Conservation (phyloP, 2,329 filamentous ascomycete species). For the Ascochyta clinopodiicola region DNA sequence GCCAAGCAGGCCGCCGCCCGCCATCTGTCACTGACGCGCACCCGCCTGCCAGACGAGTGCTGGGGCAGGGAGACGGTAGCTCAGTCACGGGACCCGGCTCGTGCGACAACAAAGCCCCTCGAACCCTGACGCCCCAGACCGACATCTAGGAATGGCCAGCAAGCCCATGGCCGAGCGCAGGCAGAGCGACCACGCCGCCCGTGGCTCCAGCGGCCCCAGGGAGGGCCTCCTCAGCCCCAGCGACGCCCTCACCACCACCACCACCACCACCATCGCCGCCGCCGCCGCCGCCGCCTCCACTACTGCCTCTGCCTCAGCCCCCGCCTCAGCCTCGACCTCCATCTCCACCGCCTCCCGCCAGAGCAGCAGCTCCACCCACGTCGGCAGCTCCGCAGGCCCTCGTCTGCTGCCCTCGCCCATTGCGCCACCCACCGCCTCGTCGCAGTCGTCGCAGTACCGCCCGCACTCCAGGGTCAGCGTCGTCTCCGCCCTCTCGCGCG, state of each 20-base stretch:
- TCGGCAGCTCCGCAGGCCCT: slow-evolving; percentile 13
- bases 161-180: slow-evolving; percentile 39
- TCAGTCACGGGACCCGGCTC: slow-evolving; percentile 21
- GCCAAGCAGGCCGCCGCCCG: slow-evolving; percentile 11
- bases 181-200: slow-evolving; percentile 33
- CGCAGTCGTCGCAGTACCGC: slow-evolving; percentile 36
- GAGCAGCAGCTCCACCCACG: slow-evolving; percentile 14
- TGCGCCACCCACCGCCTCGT: slow-evolving; percentile 40
- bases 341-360: slow-evolving; percentile 18
- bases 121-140: slow-evolving; percentile 13
- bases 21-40: slow-evolving; percentile 17
- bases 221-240: slow-evolving; percentile 29
- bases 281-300: no score
- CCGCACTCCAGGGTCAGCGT: slow-evolving; percentile 42
- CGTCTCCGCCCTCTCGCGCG: slow-evolving; percentile 33
- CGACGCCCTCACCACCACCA: slow-evolving; percentile 18
- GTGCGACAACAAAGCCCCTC: slow-evolving; percentile 31
- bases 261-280: no score
- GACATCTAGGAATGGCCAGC: slow-evolving; percentile 36
- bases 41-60: slow-evolving; percentile 12
- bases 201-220: neutral
- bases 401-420: slow-evolving; percentile 43
- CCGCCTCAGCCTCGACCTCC: slow-evolving; percentile 21
- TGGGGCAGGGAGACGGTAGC: slow-evolving; percentile 13
- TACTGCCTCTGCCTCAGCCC: no score